These are phyloP conservation scores for Krasilnikovozyma curviuscula DNA, from an alignment of 768 basidiomycete genomes.

Conservation along the genomic window DNA sequence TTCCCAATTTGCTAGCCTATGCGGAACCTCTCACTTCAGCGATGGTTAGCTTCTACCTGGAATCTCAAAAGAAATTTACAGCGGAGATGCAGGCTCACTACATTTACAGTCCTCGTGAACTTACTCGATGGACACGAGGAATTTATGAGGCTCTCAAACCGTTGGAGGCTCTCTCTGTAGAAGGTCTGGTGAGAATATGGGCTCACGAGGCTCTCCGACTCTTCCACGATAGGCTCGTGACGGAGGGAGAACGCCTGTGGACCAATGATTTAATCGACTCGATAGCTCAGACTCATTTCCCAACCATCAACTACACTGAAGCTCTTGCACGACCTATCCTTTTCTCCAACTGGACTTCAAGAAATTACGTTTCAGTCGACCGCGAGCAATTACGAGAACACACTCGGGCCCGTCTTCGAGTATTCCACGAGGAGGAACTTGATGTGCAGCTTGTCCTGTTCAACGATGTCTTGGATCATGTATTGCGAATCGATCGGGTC, in stretches of 20 bases:
- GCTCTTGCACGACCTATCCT: slow-evolving; percentile 75
- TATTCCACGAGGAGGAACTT: slow-evolving; percentile 98
- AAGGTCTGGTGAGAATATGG: slow-evolving; percentile 92
- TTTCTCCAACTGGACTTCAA: slow-evolving; percentile 98
- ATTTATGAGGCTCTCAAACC: slow-evolving; percentile 93
- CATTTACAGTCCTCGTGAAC: slow-evolving; percentile 94
- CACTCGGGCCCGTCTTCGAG: slow-evolving; percentile 82
- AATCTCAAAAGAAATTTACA: slow-evolving; percentile 84
- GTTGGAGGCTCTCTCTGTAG: slow-evolving; percentile 75
- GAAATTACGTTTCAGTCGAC: slow-evolving; percentile 87
- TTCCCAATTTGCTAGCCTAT: slow-evolving; percentile 80
- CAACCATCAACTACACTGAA: slow-evolving; percentile 69
- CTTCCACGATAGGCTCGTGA: slow-evolving; percentile 91
- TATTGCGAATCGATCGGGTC: slow-evolving; percentile 90
- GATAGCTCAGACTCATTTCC: slow-evolving; percentile 75
- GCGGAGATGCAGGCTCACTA: slow-evolving; percentile 97
- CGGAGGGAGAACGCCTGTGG: slow-evolving; percentile 81
- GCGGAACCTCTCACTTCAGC: slow-evolving; percentile 88
- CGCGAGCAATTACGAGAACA: slow-evolving; percentile 84
- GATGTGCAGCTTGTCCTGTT: slow-evolving; percentile 95
- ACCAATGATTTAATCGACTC: slow-evolving; percentile 81
- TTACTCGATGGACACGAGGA: slow-evolving; percentile 92
- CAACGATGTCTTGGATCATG: slow-evolving; percentile 96
- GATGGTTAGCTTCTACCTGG: slow-evolving; percentile 89
- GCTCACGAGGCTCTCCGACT: slow-evolving; percentile 91